Percentiles rank a stretch among this genome's conserved stretches.
phyloP scores from a whole-genome alignment of 352 stramenopile species.

The Phytopythium helicoides region DNA sequence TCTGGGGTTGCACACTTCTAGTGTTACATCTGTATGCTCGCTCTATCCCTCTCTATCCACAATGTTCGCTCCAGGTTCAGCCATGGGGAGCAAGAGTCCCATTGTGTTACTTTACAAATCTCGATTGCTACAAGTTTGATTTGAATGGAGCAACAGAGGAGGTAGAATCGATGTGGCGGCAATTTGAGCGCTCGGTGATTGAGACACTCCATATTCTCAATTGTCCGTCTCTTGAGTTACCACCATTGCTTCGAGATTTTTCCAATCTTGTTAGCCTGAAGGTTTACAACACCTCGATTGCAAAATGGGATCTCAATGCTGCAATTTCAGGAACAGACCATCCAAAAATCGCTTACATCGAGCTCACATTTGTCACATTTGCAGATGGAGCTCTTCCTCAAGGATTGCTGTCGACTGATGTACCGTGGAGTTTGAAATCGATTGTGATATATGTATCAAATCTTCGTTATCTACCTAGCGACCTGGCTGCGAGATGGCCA shows the following conservation, averaged over 20 bases:
- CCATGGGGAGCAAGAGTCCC: conserved; percentile 17
- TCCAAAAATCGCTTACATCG: conserved; percentile 12
- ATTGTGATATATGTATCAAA: conserved; percentile 16
- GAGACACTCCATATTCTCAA: conserved; percentile 24
- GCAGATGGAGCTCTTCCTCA: conserved; percentile 6
- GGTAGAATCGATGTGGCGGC: conserved; percentile 12
- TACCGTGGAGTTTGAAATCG: conserved; percentile 7
- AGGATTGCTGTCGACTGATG: conserved; percentile 6
- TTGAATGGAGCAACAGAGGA: conserved; percentile 9
- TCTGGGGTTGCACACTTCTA: background rate
- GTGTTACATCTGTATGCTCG: background rate
- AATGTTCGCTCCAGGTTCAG: conserved; percentile 23
- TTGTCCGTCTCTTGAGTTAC: conserved; percentile 21
- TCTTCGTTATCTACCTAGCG: conserved; percentile 5
- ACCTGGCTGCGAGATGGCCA: conserved; percentile 10
- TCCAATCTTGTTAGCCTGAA: conserved; percentile 16
- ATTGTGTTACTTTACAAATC: conserved; percentile 21
- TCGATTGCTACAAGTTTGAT: conserved; percentile 20
- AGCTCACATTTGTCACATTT: conserved; percentile 20
- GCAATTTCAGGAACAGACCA: conserved; percentile 25
- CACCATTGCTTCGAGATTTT: conserved; percentile 18
- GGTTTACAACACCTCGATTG: conserved; percentile 37
- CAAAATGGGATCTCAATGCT: conserved; percentile 15
- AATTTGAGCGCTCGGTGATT: conserved; percentile 15
- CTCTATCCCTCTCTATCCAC: background rate